Evolutionary conservation across 2,329 filamentous ascomycete species (phyloP).

Genomic region (Aureobasidium lini): DNA sequence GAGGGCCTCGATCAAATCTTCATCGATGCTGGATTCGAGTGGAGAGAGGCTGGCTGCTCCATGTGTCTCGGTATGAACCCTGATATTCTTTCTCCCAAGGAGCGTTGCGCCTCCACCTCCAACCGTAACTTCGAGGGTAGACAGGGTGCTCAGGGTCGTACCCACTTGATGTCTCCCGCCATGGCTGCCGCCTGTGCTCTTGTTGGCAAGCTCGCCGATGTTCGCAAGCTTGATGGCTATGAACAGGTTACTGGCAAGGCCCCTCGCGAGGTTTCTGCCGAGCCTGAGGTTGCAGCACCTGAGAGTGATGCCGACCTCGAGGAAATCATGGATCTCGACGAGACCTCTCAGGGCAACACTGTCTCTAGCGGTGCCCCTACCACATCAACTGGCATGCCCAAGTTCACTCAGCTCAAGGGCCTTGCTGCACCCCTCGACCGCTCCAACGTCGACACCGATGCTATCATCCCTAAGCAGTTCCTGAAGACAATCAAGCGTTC

Average conservation of each 20-base stretch:
- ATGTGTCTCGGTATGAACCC: constrained; percentile 99
- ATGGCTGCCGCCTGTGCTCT: constrained; percentile 93
- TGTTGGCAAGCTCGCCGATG: constrained; percentile 83
- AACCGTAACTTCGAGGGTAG: constrained; percentile 98
- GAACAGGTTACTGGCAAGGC: constrained; percentile 38
- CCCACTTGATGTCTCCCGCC: constrained; percentile 92
- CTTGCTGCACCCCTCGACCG: constrained; percentile 81
- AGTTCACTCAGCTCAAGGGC: constrained; percentile 77
- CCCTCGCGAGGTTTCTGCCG: constrained; percentile 53
- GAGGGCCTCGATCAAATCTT: constrained; percentile 95
- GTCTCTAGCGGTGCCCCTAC: constrained; percentile 41
- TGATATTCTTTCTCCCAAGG: constrained; percentile 84
- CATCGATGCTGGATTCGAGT: constrained; percentile 85
- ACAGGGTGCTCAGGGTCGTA: constrained; percentile 84
- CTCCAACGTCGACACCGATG: constrained; percentile 94
- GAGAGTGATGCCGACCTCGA: constrained; percentile 57
- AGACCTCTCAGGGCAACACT: constrained; percentile 61
- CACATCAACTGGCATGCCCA: constrained; percentile 61
- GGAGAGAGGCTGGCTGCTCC: constrained; percentile 95
- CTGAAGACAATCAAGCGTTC: constrained; percentile 98
- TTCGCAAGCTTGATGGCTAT: constrained; percentile 64
- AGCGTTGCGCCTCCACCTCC: constrained; percentile 90
- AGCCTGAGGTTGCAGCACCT: constrained; percentile 49
- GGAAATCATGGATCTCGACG: constrained; percentile 56
- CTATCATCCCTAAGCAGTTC: constrained; percentile 98